Evolutionary conservation across 169 alveolate genomes (phyloP).

Genomic region (Plasmodium gaboni): DNA sequence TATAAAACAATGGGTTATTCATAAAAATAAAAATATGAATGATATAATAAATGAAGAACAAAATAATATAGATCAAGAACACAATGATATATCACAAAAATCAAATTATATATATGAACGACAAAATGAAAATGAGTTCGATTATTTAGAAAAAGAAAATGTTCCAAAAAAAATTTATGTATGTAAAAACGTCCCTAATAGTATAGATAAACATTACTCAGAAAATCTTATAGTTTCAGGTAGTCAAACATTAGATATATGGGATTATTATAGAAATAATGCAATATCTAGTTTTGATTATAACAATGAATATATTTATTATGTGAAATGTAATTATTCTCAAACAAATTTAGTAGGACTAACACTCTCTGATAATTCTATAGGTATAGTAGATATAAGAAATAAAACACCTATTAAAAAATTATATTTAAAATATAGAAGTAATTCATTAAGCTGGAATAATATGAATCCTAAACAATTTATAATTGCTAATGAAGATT

Average conservation of each 20-base stretch:
- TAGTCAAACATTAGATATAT: conserved; percentile 87
- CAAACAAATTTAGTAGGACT: conserved; percentile 91
- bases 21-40: conserved; percentile 75
- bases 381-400: conserved; percentile 93
- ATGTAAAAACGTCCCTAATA: conserved; percentile 82
- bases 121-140: conserved; percentile 12
- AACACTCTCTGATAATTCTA: conserved; percentile 92
- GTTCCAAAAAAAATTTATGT: conserved; percentile 56
- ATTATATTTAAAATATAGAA: conserved; percentile 91
- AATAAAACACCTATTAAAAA: conserved; percentile 93
- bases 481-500: conserved; percentile 98
- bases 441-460: conserved; percentile 97
- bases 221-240: conserved; percentile 90
- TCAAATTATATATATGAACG: background rate
- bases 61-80: background rate
- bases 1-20: conserved; percentile 84
- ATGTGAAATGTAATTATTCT: conserved; percentile 95
- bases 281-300: conserved; percentile 85
- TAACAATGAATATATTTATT: conserved; percentile 84
- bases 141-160: conserved; percentile 29
- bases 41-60: conserved; percentile 70
- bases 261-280: conserved; percentile 84
- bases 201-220: conserved; percentile 92
- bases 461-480: conserved; percentile 97
- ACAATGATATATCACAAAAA: too few relatives aligned